Evolutionary conservation across 768 basidiomycete genomes (phyloP).

Genomic region (Daedalea quercina): DNA sequence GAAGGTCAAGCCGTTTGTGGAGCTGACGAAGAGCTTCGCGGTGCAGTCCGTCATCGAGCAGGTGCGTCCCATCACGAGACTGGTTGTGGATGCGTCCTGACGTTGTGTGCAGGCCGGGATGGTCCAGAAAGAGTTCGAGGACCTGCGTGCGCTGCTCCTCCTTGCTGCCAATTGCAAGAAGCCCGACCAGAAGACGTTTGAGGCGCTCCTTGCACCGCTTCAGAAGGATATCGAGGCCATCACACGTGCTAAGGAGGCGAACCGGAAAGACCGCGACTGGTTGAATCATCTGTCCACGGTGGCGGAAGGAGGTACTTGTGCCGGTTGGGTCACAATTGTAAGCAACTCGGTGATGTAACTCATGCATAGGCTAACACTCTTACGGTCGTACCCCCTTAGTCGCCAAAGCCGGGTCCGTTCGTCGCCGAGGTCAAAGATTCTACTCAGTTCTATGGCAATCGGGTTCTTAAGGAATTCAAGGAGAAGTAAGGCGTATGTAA

Average conservation of each 20-base stretch:
- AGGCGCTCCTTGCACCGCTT: slow-evolving; percentile 57
- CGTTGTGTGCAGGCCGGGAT: slow-evolving; percentile 47
- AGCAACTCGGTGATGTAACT: slow-evolving; percentile 23
- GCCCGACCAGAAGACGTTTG: slow-evolving; percentile 58
- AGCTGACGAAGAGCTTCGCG: slow-evolving; percentile 66
- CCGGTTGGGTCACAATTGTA: slow-evolving; percentile 87
- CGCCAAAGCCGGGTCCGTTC: slow-evolving; percentile 76
- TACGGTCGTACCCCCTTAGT: slow-evolving; percentile 21
- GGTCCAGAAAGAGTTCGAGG: slow-evolving; percentile 59
- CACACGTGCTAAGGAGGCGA: slow-evolving; percentile 75
- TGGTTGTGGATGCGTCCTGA: background rate
- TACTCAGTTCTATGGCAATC: slow-evolving; percentile 82
- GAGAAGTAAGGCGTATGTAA: slow-evolving; percentile 60
- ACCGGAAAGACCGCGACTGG: slow-evolving; percentile 76
- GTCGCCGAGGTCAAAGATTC: slow-evolving; percentile 84
- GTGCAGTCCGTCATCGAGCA: slow-evolving; percentile 68
- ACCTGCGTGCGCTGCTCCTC: slow-evolving; percentile 63
- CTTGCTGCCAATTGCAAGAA: slow-evolving; percentile 71
- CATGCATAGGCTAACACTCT: background rate
- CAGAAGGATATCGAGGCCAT: slow-evolving; percentile 69
- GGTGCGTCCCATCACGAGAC: slow-evolving; percentile 37
- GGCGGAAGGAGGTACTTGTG: slow-evolving; percentile 73
- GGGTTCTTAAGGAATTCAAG: slow-evolving; percentile 88
- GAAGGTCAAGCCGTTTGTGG: slow-evolving; percentile 67
- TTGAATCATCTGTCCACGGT: slow-evolving; percentile 73